Evolutionary conservation across 192 early-diverging fungal genomes (phyloP).

Genomic region (Podochytrium sp.): DNA sequence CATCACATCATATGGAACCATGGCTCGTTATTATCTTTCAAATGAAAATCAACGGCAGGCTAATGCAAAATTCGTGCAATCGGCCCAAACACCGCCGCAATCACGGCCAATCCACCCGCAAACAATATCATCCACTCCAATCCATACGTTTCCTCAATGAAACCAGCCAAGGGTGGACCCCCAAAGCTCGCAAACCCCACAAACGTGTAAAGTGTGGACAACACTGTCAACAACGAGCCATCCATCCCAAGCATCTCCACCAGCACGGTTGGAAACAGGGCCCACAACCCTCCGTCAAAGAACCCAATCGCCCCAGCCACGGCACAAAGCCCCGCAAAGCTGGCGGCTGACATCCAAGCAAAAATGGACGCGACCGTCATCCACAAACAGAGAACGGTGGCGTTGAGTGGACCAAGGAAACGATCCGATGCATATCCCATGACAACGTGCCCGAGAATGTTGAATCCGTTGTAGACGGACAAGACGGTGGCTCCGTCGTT

Average conservation of each 20-base stretch:
- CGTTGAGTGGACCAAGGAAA: slow-evolving; percentile 65
- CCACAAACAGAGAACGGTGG: slow-evolving; percentile 52
- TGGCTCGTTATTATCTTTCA: too few species aligned
- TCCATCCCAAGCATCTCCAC: slow-evolving; percentile 17
- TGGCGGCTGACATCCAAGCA: not conserved
- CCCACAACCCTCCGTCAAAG: slow-evolving; percentile 24
- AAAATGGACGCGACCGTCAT: slow-evolving; percentile 30
- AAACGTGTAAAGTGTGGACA: slow-evolving; percentile 23
- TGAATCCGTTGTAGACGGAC: slow-evolving; percentile 72
- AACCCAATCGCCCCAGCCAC: slow-evolving; percentile 4
- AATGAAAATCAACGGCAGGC: too few species aligned
- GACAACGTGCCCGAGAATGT: slow-evolving; percentile 64
- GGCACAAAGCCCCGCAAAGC: not conserved
- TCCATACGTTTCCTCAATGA: slow-evolving; percentile 8
- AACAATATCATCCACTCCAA: slow-evolving; percentile 22
- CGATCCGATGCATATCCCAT: slow-evolving; percentile 67
- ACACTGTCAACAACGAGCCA: slow-evolving; percentile 1
- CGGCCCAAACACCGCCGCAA: not conserved
- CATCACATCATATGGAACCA: too few species aligned
- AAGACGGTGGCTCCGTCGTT: not conserved
- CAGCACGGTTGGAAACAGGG: slow-evolving; percentile 39
- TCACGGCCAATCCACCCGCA: not conserved
- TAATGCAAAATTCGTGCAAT: not conserved
- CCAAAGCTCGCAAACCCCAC: slow-evolving; percentile 33
- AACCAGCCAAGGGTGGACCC: slow-evolving; percentile 19